Evolutionary conservation across 176 grass and related monocot species (phyloP).

Genomic region (Rhynchospora pubera): DNA sequence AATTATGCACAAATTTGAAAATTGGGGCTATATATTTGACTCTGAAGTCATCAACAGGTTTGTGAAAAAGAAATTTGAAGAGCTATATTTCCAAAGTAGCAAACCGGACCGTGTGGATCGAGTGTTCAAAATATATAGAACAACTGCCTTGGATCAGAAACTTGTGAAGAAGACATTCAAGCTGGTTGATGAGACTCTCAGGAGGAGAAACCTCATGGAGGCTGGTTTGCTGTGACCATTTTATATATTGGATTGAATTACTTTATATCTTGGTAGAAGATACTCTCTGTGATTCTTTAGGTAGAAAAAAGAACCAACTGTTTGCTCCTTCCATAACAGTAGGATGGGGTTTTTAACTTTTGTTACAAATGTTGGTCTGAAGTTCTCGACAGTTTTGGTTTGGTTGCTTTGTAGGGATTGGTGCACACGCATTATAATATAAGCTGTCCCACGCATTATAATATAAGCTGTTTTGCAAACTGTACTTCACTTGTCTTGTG

Average conservation of each 20-base stretch:
- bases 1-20: neutral
- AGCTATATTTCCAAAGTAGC: conserved; percentile 94
- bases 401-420: conserved; percentile 2
- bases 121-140: conserved; percentile 95
- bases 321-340: neutral
- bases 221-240: conserved; percentile 25
- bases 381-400: conserved; percentile 6
- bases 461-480: neutral
- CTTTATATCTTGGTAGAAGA: neutral
- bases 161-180: conserved; percentile 99
- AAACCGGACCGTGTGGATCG: conserved; percentile 85
- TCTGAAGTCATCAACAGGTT: conserved; percentile 44
- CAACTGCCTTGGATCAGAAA: conserved; percentile 90
- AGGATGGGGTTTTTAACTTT: conserved; percentile 9
- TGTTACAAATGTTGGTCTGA: conserved; percentile 2
- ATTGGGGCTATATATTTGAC: neutral
- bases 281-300: conserved; percentile 4
- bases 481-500: neutral
- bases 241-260: conserved; percentile 5
- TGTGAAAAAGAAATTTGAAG: conserved; percentile 99
- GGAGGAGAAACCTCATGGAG: conserved; percentile 58
- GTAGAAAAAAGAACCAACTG: neutral
- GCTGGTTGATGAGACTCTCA: conserved; percentile 71
- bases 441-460: no score
- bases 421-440: conserved; percentile 7